Conservation (phyloP, 225 moss, liverwort and hornwort genomes). For the Pseudoscleropodium purum region DNA sequence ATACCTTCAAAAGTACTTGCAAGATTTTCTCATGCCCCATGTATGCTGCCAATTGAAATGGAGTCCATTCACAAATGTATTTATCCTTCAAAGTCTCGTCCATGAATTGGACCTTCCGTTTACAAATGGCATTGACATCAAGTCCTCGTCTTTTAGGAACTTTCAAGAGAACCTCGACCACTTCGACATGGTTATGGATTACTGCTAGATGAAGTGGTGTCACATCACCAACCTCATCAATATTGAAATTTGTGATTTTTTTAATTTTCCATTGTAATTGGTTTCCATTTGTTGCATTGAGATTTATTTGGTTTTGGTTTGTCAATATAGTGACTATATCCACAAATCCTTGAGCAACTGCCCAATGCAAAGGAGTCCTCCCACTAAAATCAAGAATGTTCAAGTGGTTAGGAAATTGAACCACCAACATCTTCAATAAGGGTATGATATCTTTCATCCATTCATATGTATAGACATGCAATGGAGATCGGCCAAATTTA, state of each 20-base stretch:
- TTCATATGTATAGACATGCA: not conserved
- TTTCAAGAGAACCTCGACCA: not conserved
- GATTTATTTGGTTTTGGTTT: not conserved
- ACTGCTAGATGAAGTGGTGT: not conserved
- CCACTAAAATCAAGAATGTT: not conserved
- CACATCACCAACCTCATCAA: not conserved
- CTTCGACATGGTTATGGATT: not conserved
- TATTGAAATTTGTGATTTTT: not conserved
- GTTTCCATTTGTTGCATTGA: not conserved
- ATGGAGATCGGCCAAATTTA: not conserved
- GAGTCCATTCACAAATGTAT: rapidly evolving
- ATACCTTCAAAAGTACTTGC: not conserved
- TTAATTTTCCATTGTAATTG: too few relatives aligned
- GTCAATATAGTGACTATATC: not conserved
- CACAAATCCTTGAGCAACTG: not conserved
- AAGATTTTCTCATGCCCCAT: not conserved
- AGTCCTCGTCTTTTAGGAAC: too few relatives aligned
- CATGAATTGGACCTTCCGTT: rapidly evolving
- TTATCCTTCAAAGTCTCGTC: too few relatives aligned
- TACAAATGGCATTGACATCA: not conserved
- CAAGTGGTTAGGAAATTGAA: not conserved
- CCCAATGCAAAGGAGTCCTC: not conserved
- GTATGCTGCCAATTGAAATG: not conserved
- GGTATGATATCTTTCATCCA: too few relatives aligned
- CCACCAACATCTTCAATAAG: not conserved